Percentiles rank a stretch among this genome's conserved stretches.
Evolutionary conservation across 208 protist species (phyloP).

Genomic region (Ichthyophonus hoferi): DNA sequence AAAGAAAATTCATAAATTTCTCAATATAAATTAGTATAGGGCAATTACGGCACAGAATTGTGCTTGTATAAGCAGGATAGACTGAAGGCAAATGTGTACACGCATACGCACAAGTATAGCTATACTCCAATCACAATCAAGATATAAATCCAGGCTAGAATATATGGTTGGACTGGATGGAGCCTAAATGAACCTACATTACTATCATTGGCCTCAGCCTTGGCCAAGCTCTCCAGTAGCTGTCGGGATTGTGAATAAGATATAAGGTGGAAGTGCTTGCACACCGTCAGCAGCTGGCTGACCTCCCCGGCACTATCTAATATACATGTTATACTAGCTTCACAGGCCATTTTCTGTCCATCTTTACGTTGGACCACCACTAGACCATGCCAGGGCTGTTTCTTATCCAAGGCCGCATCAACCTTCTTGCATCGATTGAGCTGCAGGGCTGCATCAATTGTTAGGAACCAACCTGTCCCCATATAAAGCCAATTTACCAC

Average conservation of each 20-base stretch:
- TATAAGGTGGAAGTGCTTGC: neutral
- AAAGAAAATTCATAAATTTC: no score
- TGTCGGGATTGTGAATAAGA: neutral
- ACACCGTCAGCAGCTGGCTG: neutral
- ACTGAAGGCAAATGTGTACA: neutral
- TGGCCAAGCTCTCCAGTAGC: neutral
- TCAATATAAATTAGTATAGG: no score
- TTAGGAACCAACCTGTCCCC: no score
- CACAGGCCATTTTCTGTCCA: neutral
- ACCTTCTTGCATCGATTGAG: neutral
- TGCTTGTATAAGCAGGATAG: neutral
- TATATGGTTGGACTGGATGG: no score
- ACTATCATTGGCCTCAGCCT: neutral
- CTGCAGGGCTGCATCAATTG: neutral
- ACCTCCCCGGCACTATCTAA: neutral
- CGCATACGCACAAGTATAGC: neutral
- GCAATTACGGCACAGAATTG: no score
- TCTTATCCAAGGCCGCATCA: neutral
- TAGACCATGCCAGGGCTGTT: neutral
- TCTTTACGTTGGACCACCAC: neutral
- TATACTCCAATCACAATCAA: neutral
- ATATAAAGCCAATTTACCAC: no score
- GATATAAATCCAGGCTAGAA: no score
- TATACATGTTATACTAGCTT: neutral
- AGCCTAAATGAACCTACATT: neutral